Evolutionary conservation across 2,329 filamentous ascomycete genomes (phyloP), one percentile per base, ranked within the genome.

Genomic region (Geoglossum cookeanum): DNA sequence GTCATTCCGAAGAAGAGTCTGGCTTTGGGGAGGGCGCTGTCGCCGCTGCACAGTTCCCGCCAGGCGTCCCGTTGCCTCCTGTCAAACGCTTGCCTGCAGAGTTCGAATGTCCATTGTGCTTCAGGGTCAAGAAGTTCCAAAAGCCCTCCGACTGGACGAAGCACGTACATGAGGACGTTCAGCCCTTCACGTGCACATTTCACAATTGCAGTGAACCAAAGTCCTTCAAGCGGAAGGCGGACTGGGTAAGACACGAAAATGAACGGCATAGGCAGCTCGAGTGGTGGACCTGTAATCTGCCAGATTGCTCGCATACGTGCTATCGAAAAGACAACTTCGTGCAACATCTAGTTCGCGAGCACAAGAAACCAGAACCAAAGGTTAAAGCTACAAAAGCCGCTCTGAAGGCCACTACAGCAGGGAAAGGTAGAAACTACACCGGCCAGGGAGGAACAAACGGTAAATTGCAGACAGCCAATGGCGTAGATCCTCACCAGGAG

Each of bases 121-220:
- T 87, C 72, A 80, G 83, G 63, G 78, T 82, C 56, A 94, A 92
- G 74, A 87, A 82, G 64, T 89, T 92, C 63, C 80, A 83, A 63
- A 95, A 95, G 68, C 90, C 89, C 15, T 95, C 89, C 0, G 90
- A 96, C 69, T 96, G 90, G 90, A 94, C 89, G 1, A 95, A 96
- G 68, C 90, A 96, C 65, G 87, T 96, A 0, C 87, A 94, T 63
- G 90, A 95, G 69, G 90, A 96, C 66, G 81, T 95, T 0, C 86
- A 92, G 66, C 90, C 90, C 0, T 95, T 95, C 63, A 94, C 87
- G 2, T 96, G 90, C 69, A 95, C 89, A 0, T 95, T 91, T 72
- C 81, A 85, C 1, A 77, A 80, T 55, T 95, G 90, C 66, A 78
- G 79, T 7, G 88, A 94, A 53, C 82, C 86, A 17, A 94, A 94